phyloP scores from a whole-genome alignment of 2,329 filamentous ascomycete species.

The Myriosclerotinia scirpicola region DNA sequence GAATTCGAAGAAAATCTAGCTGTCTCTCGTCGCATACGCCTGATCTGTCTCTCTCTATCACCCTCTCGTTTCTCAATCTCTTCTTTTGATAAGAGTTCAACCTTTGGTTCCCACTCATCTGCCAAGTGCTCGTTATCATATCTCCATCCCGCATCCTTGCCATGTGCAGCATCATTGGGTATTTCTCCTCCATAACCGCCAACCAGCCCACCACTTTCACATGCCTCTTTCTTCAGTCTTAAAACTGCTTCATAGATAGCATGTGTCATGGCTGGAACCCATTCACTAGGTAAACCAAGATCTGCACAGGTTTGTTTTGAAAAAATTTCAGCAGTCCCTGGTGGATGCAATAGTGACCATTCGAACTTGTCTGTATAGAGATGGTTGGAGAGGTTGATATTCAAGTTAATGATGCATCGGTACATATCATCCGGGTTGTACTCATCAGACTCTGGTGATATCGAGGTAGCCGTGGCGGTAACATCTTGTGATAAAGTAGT shows the following conservation, averaged over 20 bases:
- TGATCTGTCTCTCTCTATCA: constrained; percentile 87
- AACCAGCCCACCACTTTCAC: constrained; percentile 87
- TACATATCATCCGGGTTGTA: constrained; percentile 93
- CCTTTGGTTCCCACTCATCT: constrained; percentile 80
- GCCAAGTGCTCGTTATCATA: constrained; percentile 90
- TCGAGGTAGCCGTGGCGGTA: constrained; percentile 67
- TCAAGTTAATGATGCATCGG: constrained; percentile 86
- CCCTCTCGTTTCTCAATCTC: constrained; percentile 97
- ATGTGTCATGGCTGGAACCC: constrained; percentile 91
- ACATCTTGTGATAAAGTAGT: constrained; percentile 50
- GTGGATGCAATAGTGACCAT: constrained; percentile 91
- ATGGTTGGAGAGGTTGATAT: constrained; percentile 86
- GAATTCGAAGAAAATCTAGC: constrained; percentile 86
- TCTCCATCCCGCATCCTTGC: constrained; percentile 85
- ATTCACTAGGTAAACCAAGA: constrained; percentile 84
- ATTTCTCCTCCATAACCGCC: constrained; percentile 71
- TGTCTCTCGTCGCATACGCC: constrained; percentile 83
- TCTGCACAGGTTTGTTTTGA: constrained; percentile 92
- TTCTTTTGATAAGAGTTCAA: constrained; percentile 82
- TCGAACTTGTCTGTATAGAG: constrained; percentile 97
- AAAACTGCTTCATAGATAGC: constrained; percentile 95
- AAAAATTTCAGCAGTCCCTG: constrained; percentile 88
- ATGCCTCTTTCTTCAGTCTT: constrained; percentile 92
- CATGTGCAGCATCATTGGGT: constrained; percentile 83
- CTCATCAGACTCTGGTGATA: constrained; percentile 66